Evolutionary conservation across 352 stramenopile genomes (phyloP), one percentile per base, ranked within the genome.

Genomic region (Globisporangium camurandrum): DNA sequence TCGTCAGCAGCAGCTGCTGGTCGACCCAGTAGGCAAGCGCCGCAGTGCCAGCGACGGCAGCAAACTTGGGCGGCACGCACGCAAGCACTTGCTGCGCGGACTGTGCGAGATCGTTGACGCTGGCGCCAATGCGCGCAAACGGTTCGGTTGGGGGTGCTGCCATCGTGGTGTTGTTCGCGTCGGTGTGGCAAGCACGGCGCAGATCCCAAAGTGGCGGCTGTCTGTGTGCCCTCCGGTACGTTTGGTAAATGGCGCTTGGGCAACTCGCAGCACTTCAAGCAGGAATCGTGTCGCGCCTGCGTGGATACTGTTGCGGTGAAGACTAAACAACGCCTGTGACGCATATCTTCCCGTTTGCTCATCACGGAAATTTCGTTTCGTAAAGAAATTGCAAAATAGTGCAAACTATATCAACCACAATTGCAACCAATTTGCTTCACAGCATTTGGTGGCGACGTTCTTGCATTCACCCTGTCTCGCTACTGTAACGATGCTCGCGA

Each of bases 1-100:
- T 71, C n/a, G 63, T 70, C n/a, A 90, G 44, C 22, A 86, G 55
- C 20, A 81, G 51, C 49, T 78, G 66, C 45, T 66, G 66, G 53
- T 90, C 77, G n/a, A 68, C 54, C 44, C 67, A 77, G 44, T 75
- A 69, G 20, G 62, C 66, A 4, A 70, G 47, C 23, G 70, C 67
- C 0, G 70, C 73, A 23, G 62, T 66, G 19, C 59, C 62, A 3
- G 70, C 67, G 17, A 84, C 51, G 11, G 65, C 62, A 26, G 78
- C 56, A 41, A 78, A 66, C 63, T 85, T 85, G 43, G 59, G 62
- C 1, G 66, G 56, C 33, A 71, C 59, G 43, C n/a, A 28, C 43
- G 43, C 27, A 28, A 49, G 27, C 43, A 19, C 43, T 26, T 49
- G 27, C 12, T 49, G 43, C 19, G 23, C 19, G 5, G 28, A 20